These are phyloP conservation scores for Fusarium falciforme DNA, from an alignment of 2,329 filamentous ascomycete species.

Conservation along the genomic window DNA sequence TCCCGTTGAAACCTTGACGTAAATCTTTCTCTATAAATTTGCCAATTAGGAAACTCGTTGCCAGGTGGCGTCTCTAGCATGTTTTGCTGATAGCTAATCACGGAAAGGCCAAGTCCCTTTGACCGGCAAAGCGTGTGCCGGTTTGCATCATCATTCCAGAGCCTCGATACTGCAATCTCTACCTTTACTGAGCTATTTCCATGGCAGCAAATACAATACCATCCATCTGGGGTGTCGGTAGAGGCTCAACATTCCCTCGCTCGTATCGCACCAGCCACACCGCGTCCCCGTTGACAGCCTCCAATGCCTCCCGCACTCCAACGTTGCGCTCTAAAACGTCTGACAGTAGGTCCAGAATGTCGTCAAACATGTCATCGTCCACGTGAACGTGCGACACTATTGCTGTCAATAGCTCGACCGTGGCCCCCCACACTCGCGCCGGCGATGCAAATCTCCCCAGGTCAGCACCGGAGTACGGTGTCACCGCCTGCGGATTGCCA, in stretches of 20 bases:
- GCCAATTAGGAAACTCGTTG: conserved; percentile 1
- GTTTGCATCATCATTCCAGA: neutral
- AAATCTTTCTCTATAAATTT: neutral
- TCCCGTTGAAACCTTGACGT: neutral
- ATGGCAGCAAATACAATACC: conserved; percentile 54
- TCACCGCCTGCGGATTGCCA: conserved; percentile 21
- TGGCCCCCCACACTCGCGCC: conserved; percentile 72
- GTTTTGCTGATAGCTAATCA: neutral
- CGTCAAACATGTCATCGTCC: conserved; percentile 77
- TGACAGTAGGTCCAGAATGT: conserved; percentile 72
- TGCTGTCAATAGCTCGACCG: conserved; percentile 67
- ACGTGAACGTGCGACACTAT: conserved; percentile 73
- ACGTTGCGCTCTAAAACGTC: conserved; percentile 58
- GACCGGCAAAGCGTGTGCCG: neutral
- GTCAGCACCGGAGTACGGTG: conserved; percentile 48
- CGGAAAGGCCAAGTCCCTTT: neutral
- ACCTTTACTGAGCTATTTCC: conserved; percentile 24
- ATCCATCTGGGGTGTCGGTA: conserved; percentile 55
- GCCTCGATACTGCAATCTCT: neutral
- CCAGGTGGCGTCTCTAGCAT: neutral
- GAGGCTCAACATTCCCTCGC: conserved; percentile 53
- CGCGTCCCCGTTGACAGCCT: conserved; percentile 76
- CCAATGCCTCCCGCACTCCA: conserved; percentile 68
- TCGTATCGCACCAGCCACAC: conserved; percentile 77
- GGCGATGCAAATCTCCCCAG: conserved; percentile 71